A percentile compares a stretch with the other conserved stretches of the same genome.
Conservation (phyloP, 176 grass and related monocot genomes). For the Oryza officinalis region DNA sequence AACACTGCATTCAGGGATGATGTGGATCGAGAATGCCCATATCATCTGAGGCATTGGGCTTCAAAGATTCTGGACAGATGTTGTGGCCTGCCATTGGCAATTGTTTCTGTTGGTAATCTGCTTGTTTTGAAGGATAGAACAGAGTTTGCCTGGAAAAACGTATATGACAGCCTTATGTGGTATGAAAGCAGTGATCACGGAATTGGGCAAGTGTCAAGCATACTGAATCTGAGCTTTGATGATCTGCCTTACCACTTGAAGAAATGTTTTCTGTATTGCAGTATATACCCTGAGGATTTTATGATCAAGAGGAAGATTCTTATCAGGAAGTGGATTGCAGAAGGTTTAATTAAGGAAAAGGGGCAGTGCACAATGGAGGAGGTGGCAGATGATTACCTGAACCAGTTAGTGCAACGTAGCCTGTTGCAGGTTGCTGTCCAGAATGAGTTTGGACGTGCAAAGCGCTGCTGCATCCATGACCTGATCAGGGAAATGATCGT, state of each 20-base stretch:
- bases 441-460: constrained; percentile 41
- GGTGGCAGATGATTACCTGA: constrained; percentile 44
- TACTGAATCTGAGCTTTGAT: constrained; percentile 50
- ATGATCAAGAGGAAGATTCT: constrained; percentile 46
- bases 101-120: constrained; percentile 47
- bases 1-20: constrained; percentile 27
- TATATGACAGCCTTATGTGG: constrained; percentile 38
- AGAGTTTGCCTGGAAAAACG: constrained; percentile 39
- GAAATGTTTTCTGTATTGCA: constrained; percentile 52
- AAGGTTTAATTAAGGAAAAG: constrained; percentile 42
- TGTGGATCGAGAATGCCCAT: background rate
- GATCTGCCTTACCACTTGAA: constrained; percentile 45
- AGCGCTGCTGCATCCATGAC: constrained; percentile 27
- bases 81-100: constrained; percentile 49
- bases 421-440: constrained; percentile 21
- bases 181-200: background rate
- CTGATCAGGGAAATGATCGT: constrained; percentile 36
- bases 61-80: constrained; percentile 39
- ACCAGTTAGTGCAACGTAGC: constrained; percentile 33
- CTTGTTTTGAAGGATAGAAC: constrained; percentile 15
- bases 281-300: constrained; percentile 48
- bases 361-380: constrained; percentile 42
- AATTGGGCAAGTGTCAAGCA: constrained; percentile 31
- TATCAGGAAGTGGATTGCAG: constrained; percentile 46
- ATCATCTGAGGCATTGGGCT: constrained; percentile 7